Percentiles rank a stretch among this genome's conserved stretches.
Evolutionary conservation across 306 rosid species (phyloP).

Genomic region (Hippophae rhamnoides): DNA sequence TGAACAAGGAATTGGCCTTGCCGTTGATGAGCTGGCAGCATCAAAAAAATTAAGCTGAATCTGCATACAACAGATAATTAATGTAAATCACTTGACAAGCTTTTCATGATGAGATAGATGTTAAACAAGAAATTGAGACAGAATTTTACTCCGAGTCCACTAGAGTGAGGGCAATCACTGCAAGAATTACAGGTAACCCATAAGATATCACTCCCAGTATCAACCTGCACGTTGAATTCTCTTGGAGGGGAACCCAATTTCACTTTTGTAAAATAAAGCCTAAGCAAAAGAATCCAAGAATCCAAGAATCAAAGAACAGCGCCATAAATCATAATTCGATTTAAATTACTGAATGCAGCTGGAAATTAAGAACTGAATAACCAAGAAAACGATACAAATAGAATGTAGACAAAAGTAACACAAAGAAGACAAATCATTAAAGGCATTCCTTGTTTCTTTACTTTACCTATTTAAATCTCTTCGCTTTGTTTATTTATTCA

Average conservation of each 20-base stretch:
- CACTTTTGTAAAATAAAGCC: constrained; percentile 82
- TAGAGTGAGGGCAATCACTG: constrained; percentile 72
- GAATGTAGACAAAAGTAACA: neutral
- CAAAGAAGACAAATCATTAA: neutral
- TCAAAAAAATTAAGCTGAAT: constrained; percentile 77
- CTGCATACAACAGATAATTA: constrained; percentile 32
- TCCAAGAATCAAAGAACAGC: constrained; percentile 9
- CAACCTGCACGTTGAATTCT: constrained; percentile 87
- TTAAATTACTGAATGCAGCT: neutral
- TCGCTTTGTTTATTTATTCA: neutral
- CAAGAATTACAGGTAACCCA: constrained; percentile 91
- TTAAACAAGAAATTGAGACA: constrained; percentile 8
- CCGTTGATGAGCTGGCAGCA: constrained; percentile 54
- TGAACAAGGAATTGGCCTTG: constrained; percentile 51
- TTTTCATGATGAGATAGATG: constrained; percentile 5
- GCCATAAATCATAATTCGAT: neutral
- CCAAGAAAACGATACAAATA: constrained; percentile 18
- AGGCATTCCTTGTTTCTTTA: constrained; percentile 3
- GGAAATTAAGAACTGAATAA: constrained; percentile 10
- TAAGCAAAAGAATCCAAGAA: constrained; percentile 36
- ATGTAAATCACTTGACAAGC: neutral
- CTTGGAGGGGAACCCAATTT: constrained; percentile 84
- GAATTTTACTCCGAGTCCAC: constrained; percentile 71
- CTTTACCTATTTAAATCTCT: neutral
- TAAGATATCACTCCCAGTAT: constrained; percentile 89